Evolutionary conservation across 768 basidiomycete species (phyloP).

Genomic region (Peribolospora kevripleyi): DNA sequence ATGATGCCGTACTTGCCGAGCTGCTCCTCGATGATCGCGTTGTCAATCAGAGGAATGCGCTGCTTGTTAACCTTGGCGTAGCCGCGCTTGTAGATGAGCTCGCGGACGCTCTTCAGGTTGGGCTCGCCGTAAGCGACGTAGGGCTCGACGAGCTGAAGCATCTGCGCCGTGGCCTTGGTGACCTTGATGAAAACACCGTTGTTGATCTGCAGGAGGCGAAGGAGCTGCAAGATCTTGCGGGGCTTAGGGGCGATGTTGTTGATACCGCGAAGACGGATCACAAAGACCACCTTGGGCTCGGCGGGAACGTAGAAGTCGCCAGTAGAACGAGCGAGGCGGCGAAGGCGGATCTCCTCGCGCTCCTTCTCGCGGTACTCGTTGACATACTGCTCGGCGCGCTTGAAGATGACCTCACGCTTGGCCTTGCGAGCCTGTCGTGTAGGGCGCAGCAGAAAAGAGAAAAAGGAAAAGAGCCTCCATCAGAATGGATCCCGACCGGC

Average conservation of each 20-base stretch:
- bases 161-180: slow-evolving; percentile 85
- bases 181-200: slow-evolving; percentile 97
- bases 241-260: slow-evolving; percentile 99
- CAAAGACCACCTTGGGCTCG: slow-evolving; percentile 92
- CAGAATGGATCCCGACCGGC: not conserved
- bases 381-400: slow-evolving; percentile 92
- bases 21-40: slow-evolving; percentile 65
- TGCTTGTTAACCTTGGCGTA: slow-evolving; percentile 97
- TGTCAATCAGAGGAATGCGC: slow-evolving; percentile 83
- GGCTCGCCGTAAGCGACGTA: slow-evolving; percentile 96
- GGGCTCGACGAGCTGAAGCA: slow-evolving; percentile 92
- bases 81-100: slow-evolving; percentile 97
- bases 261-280: slow-evolving; percentile 84
- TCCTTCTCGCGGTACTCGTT: slow-evolving; percentile 85
- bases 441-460: not conserved
- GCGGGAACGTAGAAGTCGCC: slow-evolving; percentile 96
- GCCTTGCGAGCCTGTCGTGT: slow-evolving; percentile 46
- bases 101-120: slow-evolving; percentile 87
- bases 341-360: slow-evolving; percentile 86
- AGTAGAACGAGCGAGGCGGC: slow-evolving; percentile 66
- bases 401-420: slow-evolving; percentile 94
- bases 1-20: slow-evolving; percentile 91
- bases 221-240: slow-evolving; percentile 92
- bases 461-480: not conserved
- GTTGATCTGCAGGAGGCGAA: slow-evolving; percentile 98